Conservation (phyloP, 306 rosid species). For the Vigna hirtella region DNA sequence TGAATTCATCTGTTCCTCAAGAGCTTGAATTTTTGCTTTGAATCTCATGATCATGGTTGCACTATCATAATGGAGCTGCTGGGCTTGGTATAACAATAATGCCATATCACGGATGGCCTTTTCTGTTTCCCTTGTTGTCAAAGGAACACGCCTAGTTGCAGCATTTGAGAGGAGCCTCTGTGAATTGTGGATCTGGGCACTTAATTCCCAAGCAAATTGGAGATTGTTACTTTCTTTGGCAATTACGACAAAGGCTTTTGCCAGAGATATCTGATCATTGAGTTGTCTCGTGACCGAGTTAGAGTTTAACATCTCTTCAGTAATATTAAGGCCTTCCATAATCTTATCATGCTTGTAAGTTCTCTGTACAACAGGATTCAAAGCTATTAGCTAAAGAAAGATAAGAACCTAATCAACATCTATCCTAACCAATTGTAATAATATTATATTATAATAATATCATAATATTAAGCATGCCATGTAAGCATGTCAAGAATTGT, state of each 20-base stretch:
- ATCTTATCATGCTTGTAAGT: conserved; percentile 68
- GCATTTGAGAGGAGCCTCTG: conserved; percentile 86
- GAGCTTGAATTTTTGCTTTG: conserved; percentile 82
- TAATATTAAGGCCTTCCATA: conserved; percentile 83
- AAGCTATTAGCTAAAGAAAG: conserved; percentile 9
- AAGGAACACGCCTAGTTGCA: conserved; percentile 75
- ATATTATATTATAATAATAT: neutral
- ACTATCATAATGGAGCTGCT: conserved; percentile 91
- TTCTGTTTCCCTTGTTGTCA: conserved; percentile 72
- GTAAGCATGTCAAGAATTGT: conserved; percentile 33
- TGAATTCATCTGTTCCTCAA: conserved; percentile 82
- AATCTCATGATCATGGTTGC: conserved; percentile 91
- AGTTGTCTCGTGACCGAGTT: conserved; percentile 79
- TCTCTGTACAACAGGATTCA: conserved; percentile 58
- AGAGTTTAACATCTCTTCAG: conserved; percentile 80
- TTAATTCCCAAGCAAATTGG: conserved; percentile 95
- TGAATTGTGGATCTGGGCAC: conserved; percentile 89
- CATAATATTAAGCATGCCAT: conserved; percentile 22
- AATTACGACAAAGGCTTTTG: conserved; percentile 87
- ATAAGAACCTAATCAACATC: conserved; percentile 5
- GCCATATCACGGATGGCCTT: conserved; percentile 77
- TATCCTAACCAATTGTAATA: neutral
- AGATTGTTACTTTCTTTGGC: conserved; percentile 88
- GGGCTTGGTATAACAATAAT: conserved; percentile 77
- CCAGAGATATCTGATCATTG: conserved; percentile 84